Base-by-base conservation (phyloP, 1,284 basidiomycete genomes). In the Marasmius tenuissimus region DNA sequence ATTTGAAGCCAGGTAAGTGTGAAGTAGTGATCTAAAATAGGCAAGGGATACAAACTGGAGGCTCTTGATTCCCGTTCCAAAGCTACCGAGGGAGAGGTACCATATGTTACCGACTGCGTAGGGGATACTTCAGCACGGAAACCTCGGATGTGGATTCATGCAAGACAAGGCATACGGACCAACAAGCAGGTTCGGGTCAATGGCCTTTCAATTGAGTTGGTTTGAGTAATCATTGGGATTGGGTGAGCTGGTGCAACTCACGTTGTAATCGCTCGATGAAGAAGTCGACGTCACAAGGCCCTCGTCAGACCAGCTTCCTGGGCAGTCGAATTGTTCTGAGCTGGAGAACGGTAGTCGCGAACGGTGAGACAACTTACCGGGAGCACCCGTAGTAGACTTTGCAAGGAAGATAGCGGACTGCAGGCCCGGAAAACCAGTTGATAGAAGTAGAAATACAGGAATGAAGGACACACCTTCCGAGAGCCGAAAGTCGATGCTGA, bases 341-440 rank as follows among this genome's bases (percentile, higher is more conserved):
- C 34, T 27, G 27, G 27, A 27, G 27, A 4, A 27, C 27, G 27
- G 16, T 2, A 22, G 1, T 51, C 20, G 20, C 3, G 52, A 54
- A 6, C 4, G 27, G 27, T 27, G 27, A 27, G 27, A 11, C 3
- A 3, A 0, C 61, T 62, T 66, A 70, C 78, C 81, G 50, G 80
- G 78, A n/a, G 73, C 57, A 16, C 81, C 81, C 22, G 80, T 81
- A 6, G 73, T 72, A 9, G 80, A 82, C 63, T 76, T 82, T 0
- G 81, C 81, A 14, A 81, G 74, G 69, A 82, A 83, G 35, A 85
- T 82, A 4, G 76, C 82, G 18, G 81, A 81, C 77, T 80, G 35
- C 20, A 18, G 27, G 12, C 7, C 37, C 39, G 52, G 38, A 27
- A 16, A 47, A 47, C 7, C 40, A n/a, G 57, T 34, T n/a, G 56